Evolutionary conservation across 345 rosid genomes (phyloP).

Genomic region (Heritiera littoralis): DNA sequence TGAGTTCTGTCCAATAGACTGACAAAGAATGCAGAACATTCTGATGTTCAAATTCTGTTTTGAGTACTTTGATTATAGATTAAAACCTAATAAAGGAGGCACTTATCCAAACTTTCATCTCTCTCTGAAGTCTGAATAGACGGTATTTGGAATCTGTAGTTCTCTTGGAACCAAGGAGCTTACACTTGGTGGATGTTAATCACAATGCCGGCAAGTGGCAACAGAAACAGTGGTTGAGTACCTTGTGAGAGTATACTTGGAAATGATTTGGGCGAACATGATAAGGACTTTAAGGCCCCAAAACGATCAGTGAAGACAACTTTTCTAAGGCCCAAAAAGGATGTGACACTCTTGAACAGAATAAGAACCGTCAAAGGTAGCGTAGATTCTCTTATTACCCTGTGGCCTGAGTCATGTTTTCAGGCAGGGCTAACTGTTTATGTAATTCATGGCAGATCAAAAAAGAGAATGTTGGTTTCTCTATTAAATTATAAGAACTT

Average conservation of each 20-base stretch:
- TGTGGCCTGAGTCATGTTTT: not conserved
- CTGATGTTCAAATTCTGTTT: not conserved
- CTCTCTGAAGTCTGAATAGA: not conserved
- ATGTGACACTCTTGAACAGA: too few species aligned
- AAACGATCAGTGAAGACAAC: too few species aligned
- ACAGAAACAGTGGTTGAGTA: too few species aligned
- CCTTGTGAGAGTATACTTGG: too few species aligned
- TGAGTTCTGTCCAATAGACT: conserved; percentile 5
- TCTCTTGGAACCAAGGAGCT: not conserved
- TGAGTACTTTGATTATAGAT: not conserved
- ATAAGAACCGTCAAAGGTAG: too few species aligned
- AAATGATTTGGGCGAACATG: too few species aligned
- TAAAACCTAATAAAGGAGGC: not conserved
- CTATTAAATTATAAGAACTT: not conserved
- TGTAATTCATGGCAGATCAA: too few species aligned
- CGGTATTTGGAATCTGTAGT: not conserved
- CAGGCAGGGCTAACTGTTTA: not conserved
- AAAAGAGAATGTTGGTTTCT: not conserved
- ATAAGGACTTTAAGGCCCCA: too few species aligned
- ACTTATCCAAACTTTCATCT: not conserved
- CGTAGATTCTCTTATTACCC: too few species aligned
- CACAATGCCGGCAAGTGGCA: not conserved
- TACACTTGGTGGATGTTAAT: not conserved
- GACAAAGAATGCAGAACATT: not conserved
- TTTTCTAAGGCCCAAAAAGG: too few species aligned